A percentile compares a stretch with the other conserved stretches of the same genome.
phyloP scores from a whole-genome alignment of 2,329 filamentous ascomycete genomes.

The Didymella sp. region DNA sequence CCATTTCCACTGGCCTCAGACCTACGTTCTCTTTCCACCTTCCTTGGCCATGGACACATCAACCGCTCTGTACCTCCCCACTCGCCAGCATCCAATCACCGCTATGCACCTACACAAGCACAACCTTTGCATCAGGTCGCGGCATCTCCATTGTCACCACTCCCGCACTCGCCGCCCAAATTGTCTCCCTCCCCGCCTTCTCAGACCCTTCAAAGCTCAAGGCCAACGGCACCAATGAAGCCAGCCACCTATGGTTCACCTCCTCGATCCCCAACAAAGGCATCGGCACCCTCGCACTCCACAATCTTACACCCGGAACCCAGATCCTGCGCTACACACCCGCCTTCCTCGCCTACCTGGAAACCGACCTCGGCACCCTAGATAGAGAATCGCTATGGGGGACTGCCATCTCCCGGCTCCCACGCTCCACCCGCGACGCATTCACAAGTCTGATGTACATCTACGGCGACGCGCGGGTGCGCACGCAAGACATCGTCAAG shows the following conservation, averaged over 20 bases:
- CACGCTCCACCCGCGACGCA: constrained; percentile 17
- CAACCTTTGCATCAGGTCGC: constrained; percentile 35
- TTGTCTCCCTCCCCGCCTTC: constrained; percentile 37
- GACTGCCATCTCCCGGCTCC: constrained; percentile 37
- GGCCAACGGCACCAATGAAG: constrained; percentile 28
- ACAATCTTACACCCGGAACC: constrained; percentile 30
- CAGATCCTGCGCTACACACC: constrained; percentile 43
- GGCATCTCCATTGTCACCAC: constrained; percentile 48
- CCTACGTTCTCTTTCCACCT: constrained; percentile 3
- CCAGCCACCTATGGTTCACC: constrained; percentile 28
- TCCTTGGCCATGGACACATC: constrained; percentile 35
- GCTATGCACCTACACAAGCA: constrained; percentile 44
- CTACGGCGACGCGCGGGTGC: constrained; percentile 35
- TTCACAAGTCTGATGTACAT: constrained; percentile 38
- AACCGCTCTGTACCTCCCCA: constrained; percentile 35
- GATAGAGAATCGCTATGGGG: constrained; percentile 42
- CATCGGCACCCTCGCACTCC: constrained; percentile 40
- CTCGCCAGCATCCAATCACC: constrained; percentile 21
- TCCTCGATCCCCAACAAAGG: constrained; percentile 39
- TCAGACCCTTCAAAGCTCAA: constrained; percentile 18
- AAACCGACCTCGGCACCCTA: constrained; percentile 34
- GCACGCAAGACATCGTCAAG: constrained; percentile 46
- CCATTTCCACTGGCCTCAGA: background rate
- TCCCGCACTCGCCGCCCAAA: constrained; percentile 31
- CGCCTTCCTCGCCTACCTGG: constrained; percentile 40